A percentile compares a stretch with the other conserved stretches of the same genome.
Evolutionary conservation across 2,329 filamentous ascomycete species (phyloP).

Genomic region (Colletotrichum lentis): DNA sequence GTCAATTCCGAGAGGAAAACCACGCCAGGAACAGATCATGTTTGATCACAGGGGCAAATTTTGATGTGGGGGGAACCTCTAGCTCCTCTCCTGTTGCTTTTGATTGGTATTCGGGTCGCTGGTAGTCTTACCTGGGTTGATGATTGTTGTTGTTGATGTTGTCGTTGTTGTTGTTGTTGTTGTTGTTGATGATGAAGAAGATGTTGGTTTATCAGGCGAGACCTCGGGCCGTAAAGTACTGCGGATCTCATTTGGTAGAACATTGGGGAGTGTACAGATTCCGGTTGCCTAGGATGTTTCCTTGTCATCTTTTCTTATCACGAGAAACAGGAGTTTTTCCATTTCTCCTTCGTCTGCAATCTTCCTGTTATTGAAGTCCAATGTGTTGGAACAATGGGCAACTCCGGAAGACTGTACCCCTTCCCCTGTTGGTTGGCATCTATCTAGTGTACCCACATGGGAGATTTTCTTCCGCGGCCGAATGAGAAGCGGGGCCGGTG

Average conservation of each 20-base stretch:
- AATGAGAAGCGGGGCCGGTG: constrained; percentile 21
- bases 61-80: not conserved
- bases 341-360: too few relatives aligned
- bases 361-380: too few relatives aligned
- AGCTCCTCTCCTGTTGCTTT: not conserved
- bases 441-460: not conserved
- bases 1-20: constrained; percentile 11
- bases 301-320: too few relatives aligned
- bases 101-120: not conserved
- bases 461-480: constrained; percentile 22
- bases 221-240: too few relatives aligned
- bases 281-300: too few relatives aligned
- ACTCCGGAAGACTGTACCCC: not conserved
- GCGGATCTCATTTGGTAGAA: too few relatives aligned
- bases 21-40: constrained; percentile 1
- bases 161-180: not conserved
- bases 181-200: not conserved
- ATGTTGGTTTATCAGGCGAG: too few relatives aligned
- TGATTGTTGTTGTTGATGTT: not conserved
- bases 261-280: too few relatives aligned
- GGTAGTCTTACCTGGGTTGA: not conserved
- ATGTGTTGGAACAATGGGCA: not conserved
- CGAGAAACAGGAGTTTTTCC: too few relatives aligned
- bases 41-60: not conserved
- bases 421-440: constrained; percentile 2